A percentile compares a stretch with the other conserved stretches of the same genome.
Evolutionary conservation across 139 green algal genomes (phyloP).

Genomic region (Closterium sp.): DNA sequence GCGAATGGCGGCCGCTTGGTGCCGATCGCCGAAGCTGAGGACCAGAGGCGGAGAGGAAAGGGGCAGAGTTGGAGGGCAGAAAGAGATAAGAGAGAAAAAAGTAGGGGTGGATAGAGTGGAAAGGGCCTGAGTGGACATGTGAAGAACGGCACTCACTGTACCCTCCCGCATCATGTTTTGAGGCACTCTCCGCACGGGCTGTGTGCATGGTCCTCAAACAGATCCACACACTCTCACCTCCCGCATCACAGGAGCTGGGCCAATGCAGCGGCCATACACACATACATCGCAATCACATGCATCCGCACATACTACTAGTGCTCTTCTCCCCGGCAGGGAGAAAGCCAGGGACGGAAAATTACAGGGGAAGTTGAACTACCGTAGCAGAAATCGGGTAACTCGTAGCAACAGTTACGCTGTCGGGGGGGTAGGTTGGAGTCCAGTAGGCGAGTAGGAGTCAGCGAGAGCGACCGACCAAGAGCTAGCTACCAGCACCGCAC

Average conservation of each 20-base stretch:
- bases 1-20: background rate
- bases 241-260: too few species aligned
- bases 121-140: background rate
- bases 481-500: background rate
- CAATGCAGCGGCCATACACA: too few species aligned
- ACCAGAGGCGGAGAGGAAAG: background rate
- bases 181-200: too few species aligned
- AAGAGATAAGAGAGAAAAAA: background rate
- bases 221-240: too few species aligned
- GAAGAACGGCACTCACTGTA: too few species aligned
- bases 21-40: background rate
- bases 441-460: too few species aligned
- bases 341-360: background rate
- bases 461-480: too few species aligned
- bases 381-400: background rate
- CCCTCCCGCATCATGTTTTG: too few species aligned
- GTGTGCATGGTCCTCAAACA: too few species aligned
- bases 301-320: too few species aligned
- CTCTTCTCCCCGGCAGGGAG: background rate
- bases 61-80: background rate
- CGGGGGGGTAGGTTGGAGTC: too few species aligned
- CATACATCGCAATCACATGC: too few species aligned
- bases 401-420: background rate
- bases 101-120: background rate
- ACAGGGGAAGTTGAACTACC: background rate